Evolutionary conservation across 2,329 filamentous ascomycete genomes (phyloP).

Genomic region (Aotearoamyces nothofagi): DNA sequence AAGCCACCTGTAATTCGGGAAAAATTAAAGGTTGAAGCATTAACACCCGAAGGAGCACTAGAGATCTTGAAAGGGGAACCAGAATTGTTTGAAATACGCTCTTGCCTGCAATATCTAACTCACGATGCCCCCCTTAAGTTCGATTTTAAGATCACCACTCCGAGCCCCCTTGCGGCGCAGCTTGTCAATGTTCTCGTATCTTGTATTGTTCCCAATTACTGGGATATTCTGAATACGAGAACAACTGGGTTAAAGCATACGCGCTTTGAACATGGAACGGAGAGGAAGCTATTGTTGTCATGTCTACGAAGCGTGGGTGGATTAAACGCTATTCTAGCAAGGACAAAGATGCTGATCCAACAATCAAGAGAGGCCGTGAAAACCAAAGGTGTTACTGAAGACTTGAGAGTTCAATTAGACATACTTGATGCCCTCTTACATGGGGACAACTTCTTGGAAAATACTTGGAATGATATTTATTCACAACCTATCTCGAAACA

Average conservation of each 20-base stretch:
- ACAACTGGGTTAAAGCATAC: slow-evolving; percentile 10
- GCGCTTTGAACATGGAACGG: slow-evolving; percentile 14
- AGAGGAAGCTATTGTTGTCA: slow-evolving; percentile 35
- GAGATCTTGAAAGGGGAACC: slow-evolving; percentile 46
- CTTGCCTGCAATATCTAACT: slow-evolving; percentile 35
- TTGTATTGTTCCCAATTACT: slow-evolving; percentile 69
- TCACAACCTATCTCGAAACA: slow-evolving; percentile 22
- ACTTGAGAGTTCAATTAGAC: slow-evolving; percentile 24
- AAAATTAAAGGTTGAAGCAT: slow-evolving; percentile 5
- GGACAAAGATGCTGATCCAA: slow-evolving; percentile 46
- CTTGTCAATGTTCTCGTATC: slow-evolving; percentile 62
- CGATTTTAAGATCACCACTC: slow-evolving; percentile 40
- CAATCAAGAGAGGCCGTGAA: slow-evolving; percentile 25
- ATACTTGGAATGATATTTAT: slow-evolving; percentile 28
- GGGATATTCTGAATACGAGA: slow-evolving; percentile 45
- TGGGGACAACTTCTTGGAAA: slow-evolving; percentile 23
- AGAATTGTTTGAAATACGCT: slow-evolving; percentile 37
- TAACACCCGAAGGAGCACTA: slow-evolving; percentile 32
- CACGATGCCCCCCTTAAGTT: slow-evolving; percentile 13
- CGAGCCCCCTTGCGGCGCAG: slow-evolving; percentile 55
- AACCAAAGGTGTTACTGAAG: slow-evolving; percentile 17
- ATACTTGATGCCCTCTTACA: slow-evolving; percentile 27
- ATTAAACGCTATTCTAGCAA: slow-evolving; percentile 60
- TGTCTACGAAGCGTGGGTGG: slow-evolving; percentile 63
- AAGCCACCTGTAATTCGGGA: slow-evolving; percentile 1